Evolutionary conservation across 1,139 yeast genomes (phyloP), one percentile per base, ranked within the genome.

Genomic region (Suhomyces anneliseae): DNA sequence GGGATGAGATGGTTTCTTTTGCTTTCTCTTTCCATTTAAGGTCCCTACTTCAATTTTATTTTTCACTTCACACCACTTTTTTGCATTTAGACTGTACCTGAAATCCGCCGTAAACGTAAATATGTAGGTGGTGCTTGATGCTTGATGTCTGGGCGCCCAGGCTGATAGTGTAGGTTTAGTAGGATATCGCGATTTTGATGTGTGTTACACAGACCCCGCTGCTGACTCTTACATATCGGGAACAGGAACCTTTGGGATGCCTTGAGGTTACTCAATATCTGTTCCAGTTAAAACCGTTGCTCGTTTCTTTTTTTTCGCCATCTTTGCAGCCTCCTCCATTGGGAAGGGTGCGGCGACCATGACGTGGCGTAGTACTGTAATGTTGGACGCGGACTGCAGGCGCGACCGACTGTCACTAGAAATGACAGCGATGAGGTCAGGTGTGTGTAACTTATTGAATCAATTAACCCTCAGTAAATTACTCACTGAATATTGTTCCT

Each of bases 331-430:
- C 7, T 14, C 15, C 15, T 14, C 15, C 15, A 14, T 29, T 9
- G 5, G n/a, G 7, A 11, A 9, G 7, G 4, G 32, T 29, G 32
- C 32, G 32, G 9, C 9, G 4, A 29, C 4, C 32, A 29, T 29
- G 32, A 29, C 32, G 5, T 29, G 24, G 24, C 24, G 24, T 19
- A 4, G 24, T 19, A 4, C n/a, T 29, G 32, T 11, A 29, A 11
- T 38, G 4, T 19, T 19, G 24, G 41, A 32, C 45, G 38, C 15
- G 24, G 12, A 43, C 46, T 39, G 46, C 42, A 43, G 46, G 42
- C 32, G 43, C 33, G 37, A 36, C 37, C 46, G 46, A 35, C n/a
- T 29, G 32, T 9, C 32, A 8, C 3, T 11, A 5, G 11, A 29
- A 29, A 29, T 29, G 32, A 29, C 32, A 29, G 32, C 32, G 32